Evolutionary conservation across 768 basidiomycete species (phyloP).

Genomic region (Lactarius psammicola): DNA sequence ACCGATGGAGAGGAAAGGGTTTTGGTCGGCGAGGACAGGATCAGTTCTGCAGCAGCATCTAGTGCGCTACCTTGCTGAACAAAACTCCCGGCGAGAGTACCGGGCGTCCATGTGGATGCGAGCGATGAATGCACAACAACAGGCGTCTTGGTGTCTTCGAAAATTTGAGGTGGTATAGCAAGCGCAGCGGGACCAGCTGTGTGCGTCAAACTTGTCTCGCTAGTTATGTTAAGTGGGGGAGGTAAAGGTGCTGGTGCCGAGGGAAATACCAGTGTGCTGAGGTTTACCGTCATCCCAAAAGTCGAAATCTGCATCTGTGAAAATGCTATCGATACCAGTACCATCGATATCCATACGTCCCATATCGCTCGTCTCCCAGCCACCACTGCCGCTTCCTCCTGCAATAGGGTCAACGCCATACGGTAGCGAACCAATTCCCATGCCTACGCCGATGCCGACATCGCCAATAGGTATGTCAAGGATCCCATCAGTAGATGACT

Average conservation of each 20-base stretch:
- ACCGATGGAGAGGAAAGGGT: slow-evolving; percentile 41
- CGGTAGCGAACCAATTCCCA: slow-evolving; percentile 43
- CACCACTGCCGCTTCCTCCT: slow-evolving; percentile 33
- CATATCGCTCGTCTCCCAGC: slow-evolving; percentile 28
- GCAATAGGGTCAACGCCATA: slow-evolving; percentile 45
- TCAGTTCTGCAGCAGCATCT: slow-evolving; percentile 41
- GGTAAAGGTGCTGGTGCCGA: slow-evolving; percentile 30
- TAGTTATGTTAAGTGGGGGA: slow-evolving; percentile 27
- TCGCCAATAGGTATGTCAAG: slow-evolving; percentile 25
- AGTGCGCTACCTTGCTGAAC: slow-evolving; percentile 30
- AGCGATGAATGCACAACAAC: slow-evolving; percentile 36
- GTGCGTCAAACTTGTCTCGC: slow-evolving; percentile 33
- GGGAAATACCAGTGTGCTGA: slow-evolving; percentile 40
- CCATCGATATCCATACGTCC: slow-evolving; percentile 35
- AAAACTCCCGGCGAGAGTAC: slow-evolving; percentile 27
- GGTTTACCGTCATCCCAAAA: slow-evolving; percentile 62
- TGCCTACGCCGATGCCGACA: slow-evolving; percentile 34
- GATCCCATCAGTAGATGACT: slow-evolving; percentile 21
- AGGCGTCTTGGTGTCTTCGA: slow-evolving; percentile 32
- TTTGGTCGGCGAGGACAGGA: slow-evolving; percentile 51
- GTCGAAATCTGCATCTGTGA: slow-evolving; percentile 87
- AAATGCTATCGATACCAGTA: slow-evolving; percentile 38
- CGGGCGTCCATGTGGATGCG: slow-evolving; percentile 35
- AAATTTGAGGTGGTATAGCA: slow-evolving; percentile 37
- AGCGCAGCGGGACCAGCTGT: slow-evolving; percentile 37